Evolutionary conservation across 2,329 filamentous ascomycete species (phyloP).

Genomic region (Exophiala alcalophila): DNA sequence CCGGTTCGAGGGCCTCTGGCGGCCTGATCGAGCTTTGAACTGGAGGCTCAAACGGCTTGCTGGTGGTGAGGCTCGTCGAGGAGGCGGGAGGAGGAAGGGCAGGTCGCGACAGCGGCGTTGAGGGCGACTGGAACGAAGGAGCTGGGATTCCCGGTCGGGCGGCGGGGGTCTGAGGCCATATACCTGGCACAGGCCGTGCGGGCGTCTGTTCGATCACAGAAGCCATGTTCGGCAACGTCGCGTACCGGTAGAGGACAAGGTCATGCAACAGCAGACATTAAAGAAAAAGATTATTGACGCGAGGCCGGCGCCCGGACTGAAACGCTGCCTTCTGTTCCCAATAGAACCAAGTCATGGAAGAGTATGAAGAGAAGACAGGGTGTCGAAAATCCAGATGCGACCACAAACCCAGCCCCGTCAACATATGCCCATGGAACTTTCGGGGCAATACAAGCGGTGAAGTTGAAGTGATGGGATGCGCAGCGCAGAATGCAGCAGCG

Average conservation of each 20-base stretch:
- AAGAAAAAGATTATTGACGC: conserved; percentile 3
- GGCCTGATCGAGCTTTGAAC: conserved; percentile 29
- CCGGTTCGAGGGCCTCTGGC: conserved; percentile 57
- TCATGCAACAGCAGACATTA: conserved; percentile 15
- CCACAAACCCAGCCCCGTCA: too few relatives aligned
- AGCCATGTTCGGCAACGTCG: conserved; percentile 39
- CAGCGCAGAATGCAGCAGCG: too few relatives aligned
- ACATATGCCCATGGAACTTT: too few relatives aligned
- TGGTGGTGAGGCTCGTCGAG: conserved; percentile 10
- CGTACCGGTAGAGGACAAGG: conserved; percentile 7
- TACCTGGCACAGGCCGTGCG: conserved; percentile 41
- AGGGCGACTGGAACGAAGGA: conserved; percentile 35
- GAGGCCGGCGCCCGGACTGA: too few relatives aligned
- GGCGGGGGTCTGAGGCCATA: conserved; percentile 43
- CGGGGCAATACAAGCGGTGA: too few relatives aligned
- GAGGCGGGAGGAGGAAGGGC: conserved; percentile 9
- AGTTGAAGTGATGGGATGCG: too few relatives aligned
- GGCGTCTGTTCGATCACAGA: conserved; percentile 38
- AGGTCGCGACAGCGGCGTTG: conserved; percentile 29
- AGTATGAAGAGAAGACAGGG: too few relatives aligned
- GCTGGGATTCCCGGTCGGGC: conserved; percentile 38
- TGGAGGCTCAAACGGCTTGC: conserved; percentile 10
- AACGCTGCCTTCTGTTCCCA: too few relatives aligned
- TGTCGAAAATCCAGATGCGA: too few relatives aligned
- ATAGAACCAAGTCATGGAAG: too few relatives aligned